phyloP scores from a whole-genome alignment of 257 asterid species.

The Penstemon eatonii region DNA sequence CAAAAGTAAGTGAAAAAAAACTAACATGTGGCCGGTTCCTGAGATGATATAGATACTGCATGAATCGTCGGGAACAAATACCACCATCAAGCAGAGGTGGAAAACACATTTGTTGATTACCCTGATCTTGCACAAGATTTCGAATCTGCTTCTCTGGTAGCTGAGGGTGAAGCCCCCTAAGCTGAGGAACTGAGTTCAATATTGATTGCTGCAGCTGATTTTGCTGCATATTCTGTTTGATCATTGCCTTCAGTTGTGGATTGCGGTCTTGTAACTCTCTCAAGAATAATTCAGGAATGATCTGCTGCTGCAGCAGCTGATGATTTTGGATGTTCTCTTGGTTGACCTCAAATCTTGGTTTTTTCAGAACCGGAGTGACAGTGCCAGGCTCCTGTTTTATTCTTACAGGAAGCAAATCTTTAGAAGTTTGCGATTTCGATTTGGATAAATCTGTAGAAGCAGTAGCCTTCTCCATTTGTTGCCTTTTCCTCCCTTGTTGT shows the following conservation, averaged over 20 bases:
- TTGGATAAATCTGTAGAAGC: conserved; percentile 24
- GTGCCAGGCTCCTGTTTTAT: conserved; percentile 26
- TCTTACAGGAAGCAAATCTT: conserved; percentile 22
- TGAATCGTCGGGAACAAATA: conserved; percentile 45
- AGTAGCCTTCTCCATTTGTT: conserved; percentile 20
- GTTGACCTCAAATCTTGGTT: conserved; percentile 35
- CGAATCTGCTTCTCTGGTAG: conserved; percentile 30
- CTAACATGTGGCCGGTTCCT: conserved; percentile 49
- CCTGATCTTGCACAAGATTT: conserved; percentile 33
- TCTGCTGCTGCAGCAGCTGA: conserved; percentile 31
- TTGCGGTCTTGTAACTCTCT: conserved; percentile 37
- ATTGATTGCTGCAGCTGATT: conserved; percentile 33
- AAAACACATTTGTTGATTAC: conserved; percentile 28
- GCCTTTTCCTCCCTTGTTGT: conserved; percentile 28
- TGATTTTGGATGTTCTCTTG: conserved; percentile 30
- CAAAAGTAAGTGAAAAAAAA: not conserved
- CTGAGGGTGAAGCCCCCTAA: conserved; percentile 23
- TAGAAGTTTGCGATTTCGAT: conserved; percentile 24
- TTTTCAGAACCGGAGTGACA: conserved; percentile 31
- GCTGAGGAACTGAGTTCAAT: conserved; percentile 31
- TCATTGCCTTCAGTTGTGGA: conserved; percentile 36
- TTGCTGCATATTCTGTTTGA: conserved; percentile 25
- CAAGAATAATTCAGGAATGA: conserved; percentile 33
- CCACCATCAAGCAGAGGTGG: conserved; percentile 39
- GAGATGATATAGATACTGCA: conserved; percentile 41